phyloP scores from a whole-genome alignment of 495 filamentous ascomycete species.

The Tuber indicum region DNA sequence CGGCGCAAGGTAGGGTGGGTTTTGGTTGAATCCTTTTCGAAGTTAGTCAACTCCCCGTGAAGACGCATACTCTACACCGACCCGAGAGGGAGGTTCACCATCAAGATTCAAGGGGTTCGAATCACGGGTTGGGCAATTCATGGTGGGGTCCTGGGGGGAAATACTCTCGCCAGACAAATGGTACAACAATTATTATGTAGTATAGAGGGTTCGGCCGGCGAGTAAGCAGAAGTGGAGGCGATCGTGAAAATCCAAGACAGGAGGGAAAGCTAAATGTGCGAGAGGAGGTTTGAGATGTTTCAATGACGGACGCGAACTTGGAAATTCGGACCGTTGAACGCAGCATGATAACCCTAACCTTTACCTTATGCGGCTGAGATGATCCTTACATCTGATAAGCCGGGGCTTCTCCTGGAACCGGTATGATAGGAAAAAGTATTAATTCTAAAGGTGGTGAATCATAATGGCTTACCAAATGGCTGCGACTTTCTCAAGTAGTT shows the following conservation, averaged over 20 bases:
- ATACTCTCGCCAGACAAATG: neutral
- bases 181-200: neutral
- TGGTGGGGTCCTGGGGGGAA: constrained; percentile 10
- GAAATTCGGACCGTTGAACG: neutral
- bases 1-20: constrained; percentile 36
- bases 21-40: constrained; percentile 38
- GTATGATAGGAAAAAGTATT: too few species aligned
- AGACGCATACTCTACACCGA: neutral
- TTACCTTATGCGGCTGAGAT: neutral
- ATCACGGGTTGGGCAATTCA: constrained; percentile 42
- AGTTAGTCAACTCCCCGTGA: constrained; percentile 22
- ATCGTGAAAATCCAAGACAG: neutral
- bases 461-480: neutral
- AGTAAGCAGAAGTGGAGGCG: constrained; percentile 5
- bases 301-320: neutral
- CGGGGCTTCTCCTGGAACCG: neutral
- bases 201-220: constrained; percentile 15
- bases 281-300: neutral
- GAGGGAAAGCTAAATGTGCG: neutral
- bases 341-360: neutral
- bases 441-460: neutral
- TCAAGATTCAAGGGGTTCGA: constrained; percentile 25
- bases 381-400: neutral
- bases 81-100: constrained; percentile 10
- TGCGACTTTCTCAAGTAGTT: neutral